phyloP scores from a whole-genome alignment of 768 basidiomycete genomes.

The Leccinum rimulosum region DNA sequence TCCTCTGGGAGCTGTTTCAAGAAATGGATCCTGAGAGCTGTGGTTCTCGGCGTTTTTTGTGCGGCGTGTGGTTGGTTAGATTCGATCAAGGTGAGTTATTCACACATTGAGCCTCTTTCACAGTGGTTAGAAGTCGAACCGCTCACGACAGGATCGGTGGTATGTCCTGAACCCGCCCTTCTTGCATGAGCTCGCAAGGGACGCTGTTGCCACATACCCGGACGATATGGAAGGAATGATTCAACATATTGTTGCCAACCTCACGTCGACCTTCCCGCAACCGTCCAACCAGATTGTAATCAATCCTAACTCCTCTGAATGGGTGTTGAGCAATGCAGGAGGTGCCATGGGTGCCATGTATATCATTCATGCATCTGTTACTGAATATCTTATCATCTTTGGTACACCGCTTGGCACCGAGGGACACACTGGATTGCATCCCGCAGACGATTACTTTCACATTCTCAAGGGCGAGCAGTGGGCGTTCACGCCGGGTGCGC shows the following conservation, averaged over 20 bases:
- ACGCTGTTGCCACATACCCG: slow-evolving; percentile 65
- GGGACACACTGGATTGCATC: slow-evolving; percentile 91
- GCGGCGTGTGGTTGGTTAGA: slow-evolving; percentile 53
- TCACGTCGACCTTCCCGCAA: slow-evolving; percentile 68
- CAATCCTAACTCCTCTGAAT: slow-evolving; percentile 64
- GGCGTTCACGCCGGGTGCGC: slow-evolving; percentile 79
- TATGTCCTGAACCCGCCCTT: slow-evolving; percentile 77
- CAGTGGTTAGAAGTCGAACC: neutral
- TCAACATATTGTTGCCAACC: slow-evolving; percentile 75
- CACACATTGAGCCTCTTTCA: neutral
- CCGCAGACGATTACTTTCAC: slow-evolving; percentile 97
- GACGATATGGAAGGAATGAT: slow-evolving; percentile 74
- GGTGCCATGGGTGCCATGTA: slow-evolving; percentile 99
- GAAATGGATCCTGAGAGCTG: slow-evolving; percentile 35
- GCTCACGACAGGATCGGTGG: slow-evolving; percentile 62
- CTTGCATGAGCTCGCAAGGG: slow-evolving; percentile 71
- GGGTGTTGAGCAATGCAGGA: slow-evolving; percentile 97
- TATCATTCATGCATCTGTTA: slow-evolving; percentile 93
- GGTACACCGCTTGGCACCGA: slow-evolving; percentile 97
- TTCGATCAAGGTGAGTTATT: slow-evolving; percentile 54
- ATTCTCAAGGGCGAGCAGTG: slow-evolving; percentile 94
- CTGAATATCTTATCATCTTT: slow-evolving; percentile 95
- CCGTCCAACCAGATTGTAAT: slow-evolving; percentile 50
- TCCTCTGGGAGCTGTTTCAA: slow-evolving; percentile 11
- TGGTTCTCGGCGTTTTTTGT: slow-evolving; percentile 27